phyloP scores from a whole-genome alignment of 495 filamentous ascomycete genomes.

The Polyplosphaeria fusca region DNA sequence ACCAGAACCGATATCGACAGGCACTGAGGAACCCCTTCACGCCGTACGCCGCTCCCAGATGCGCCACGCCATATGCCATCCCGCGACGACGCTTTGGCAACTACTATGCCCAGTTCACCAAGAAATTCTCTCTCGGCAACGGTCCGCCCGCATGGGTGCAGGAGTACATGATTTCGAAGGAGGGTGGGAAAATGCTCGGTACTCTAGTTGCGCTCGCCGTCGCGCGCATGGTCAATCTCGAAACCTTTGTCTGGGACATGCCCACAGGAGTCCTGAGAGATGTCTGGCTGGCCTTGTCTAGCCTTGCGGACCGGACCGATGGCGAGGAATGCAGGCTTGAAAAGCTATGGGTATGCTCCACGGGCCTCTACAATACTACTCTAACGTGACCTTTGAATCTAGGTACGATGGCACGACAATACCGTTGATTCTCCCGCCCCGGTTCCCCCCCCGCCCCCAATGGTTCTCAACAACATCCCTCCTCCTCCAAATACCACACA shows the following conservation, averaged over 20 bases:
- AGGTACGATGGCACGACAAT: constrained; percentile 92
- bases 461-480: constrained; percentile 38
- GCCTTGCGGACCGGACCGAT: constrained; percentile 61
- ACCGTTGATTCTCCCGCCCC: constrained; percentile 38
- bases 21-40: constrained; percentile 22
- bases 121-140: constrained; percentile 88
- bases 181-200: constrained; percentile 89
- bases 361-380: too few species aligned
- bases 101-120: constrained; percentile 78
- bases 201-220: constrained; percentile 85
- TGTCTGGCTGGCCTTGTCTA: constrained; percentile 80
- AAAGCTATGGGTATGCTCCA: constrained; percentile 77
- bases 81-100: constrained; percentile 58
- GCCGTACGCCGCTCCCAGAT: not conserved
- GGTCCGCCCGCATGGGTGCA: constrained; percentile 78
- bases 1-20: constrained; percentile 34
- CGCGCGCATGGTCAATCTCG: constrained; percentile 81
- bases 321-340: constrained; percentile 66
- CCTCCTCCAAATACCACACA: constrained; percentile 27
- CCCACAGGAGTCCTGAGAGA: constrained; percentile 84
- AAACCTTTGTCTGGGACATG: constrained; percentile 96
- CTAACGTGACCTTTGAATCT: too few species aligned
- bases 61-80: constrained; percentile 27
- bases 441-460: constrained; percentile 31
- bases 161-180: constrained; percentile 84